Evolutionary conservation across 768 basidiomycete genomes (phyloP).

Genomic region (Serpula lacrymans): DNA sequence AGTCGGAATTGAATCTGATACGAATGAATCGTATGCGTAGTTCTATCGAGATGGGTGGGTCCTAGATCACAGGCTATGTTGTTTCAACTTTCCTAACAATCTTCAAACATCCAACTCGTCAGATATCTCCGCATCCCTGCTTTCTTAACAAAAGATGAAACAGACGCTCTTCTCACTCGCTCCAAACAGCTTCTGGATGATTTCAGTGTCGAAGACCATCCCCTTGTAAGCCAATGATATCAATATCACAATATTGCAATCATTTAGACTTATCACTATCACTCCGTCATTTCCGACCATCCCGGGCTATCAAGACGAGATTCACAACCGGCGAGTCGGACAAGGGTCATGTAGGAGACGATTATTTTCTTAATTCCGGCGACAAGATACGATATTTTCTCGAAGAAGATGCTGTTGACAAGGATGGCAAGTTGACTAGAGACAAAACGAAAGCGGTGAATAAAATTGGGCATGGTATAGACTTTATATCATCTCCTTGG

Average conservation of each 20-base stretch:
- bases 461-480: conserved; percentile 87
- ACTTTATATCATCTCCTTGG: too few relatives aligned
- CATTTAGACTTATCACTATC: background rate
- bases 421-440: conserved; percentile 63
- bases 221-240: conserved; percentile 60
- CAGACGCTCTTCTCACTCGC: conserved; percentile 59
- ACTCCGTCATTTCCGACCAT: conserved; percentile 1
- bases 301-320: conserved; percentile 56
- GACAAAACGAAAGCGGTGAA: conserved; percentile 82
- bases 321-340: conserved; percentile 81
- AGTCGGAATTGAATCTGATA: conserved; percentile 7
- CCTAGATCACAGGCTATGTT: conserved; percentile 2
- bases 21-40: conserved; percentile 24
- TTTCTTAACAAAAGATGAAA: conserved; percentile 64
- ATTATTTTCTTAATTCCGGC: conserved; percentile 88
- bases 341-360: conserved; percentile 79
- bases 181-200: conserved; percentile 74
- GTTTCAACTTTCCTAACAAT: conserved; percentile 1
- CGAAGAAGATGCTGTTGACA: conserved; percentile 81
- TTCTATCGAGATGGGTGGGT: conserved; percentile 59
- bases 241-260: background rate
- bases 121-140: conserved; percentile 79
- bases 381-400: conserved; percentile 97
- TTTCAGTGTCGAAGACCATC: conserved; percentile 77
- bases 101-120: conserved; percentile 1